phyloP scores from a whole-genome alignment of 306 rosid genomes.

The Neltuma alba region DNA sequence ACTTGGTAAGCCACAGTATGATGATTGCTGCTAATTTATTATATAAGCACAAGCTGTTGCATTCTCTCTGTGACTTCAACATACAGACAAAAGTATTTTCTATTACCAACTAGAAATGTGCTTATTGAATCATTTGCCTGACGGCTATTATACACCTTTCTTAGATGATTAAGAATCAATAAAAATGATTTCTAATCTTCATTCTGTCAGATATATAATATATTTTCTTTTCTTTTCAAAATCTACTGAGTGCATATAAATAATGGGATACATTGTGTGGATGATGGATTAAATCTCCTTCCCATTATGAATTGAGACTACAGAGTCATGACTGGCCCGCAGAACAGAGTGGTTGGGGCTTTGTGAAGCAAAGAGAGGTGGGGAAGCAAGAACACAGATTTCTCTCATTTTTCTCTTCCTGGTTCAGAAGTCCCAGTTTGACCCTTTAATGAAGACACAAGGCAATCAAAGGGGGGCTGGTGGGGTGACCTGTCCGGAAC shows the following conservation, averaged over 20 bases:
- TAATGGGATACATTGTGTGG: background rate
- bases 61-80: background rate
- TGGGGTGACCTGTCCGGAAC: background rate
- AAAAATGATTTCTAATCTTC: background rate
- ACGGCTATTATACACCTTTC: background rate
- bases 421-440: constrained; percentile 33
- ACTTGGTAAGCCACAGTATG: constrained; percentile 20
- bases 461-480: background rate
- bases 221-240: background rate
- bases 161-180: background rate
- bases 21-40: constrained; percentile 12
- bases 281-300: constrained; percentile 2
- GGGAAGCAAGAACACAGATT: constrained; percentile 8
- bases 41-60: background rate
- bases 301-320: constrained; percentile 25
- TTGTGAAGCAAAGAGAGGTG: constrained; percentile 16
- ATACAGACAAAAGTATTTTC: background rate
- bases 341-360: constrained; percentile 11
- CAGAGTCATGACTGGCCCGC: constrained; percentile 18
- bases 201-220: background rate
- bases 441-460: constrained; percentile 36
- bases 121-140: background rate
- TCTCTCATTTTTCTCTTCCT: constrained; percentile 24
- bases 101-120: background rate
- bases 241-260: background rate